Conservation (phyloP, 2,329 filamentous ascomycete species). For the Trichophyton rubrum region DNA sequence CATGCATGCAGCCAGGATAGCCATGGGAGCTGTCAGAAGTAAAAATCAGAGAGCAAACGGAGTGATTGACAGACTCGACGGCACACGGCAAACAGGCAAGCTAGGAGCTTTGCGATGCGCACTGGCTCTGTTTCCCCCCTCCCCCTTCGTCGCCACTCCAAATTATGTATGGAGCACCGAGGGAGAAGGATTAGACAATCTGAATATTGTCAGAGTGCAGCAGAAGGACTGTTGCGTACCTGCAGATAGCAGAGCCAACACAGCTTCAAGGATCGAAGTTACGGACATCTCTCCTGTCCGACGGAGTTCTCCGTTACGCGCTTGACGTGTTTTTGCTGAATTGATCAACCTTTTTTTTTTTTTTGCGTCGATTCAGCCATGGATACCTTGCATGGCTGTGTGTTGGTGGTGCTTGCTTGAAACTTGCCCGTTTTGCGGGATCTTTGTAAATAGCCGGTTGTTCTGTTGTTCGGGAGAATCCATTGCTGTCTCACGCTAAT, state of each 20-base stretch:
- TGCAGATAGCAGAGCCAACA: neutral
- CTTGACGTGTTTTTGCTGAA: neutral
- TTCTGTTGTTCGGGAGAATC: neutral
- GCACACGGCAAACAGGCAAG: too few species aligned
- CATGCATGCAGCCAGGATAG: slow-evolving; percentile 1
- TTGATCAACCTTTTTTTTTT: neutral
- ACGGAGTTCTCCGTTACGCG: neutral
- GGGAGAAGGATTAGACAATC: too few species aligned
- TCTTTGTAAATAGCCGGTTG: neutral
- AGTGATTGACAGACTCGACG: neutral
- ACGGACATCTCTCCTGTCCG: neutral
- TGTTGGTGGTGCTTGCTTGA: neutral
- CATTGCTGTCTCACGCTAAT: neutral
- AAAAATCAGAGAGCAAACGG: neutral
- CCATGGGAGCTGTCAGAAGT: neutral
- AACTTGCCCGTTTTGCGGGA: neutral
- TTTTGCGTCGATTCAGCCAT: neutral
- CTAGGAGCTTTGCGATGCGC: too few species aligned
- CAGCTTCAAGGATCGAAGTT: neutral
- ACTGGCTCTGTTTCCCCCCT: too few species aligned
- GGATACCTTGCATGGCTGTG: neutral
- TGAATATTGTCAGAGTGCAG: neutral
- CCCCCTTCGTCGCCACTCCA: too few species aligned
- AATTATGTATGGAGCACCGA: too few species aligned
- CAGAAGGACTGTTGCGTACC: neutral